A percentile compares a stretch with the other conserved stretches of the same genome.
phyloP scores from a whole-genome alignment of 345 rosid species.

The Eutrema japonicum region DNA sequence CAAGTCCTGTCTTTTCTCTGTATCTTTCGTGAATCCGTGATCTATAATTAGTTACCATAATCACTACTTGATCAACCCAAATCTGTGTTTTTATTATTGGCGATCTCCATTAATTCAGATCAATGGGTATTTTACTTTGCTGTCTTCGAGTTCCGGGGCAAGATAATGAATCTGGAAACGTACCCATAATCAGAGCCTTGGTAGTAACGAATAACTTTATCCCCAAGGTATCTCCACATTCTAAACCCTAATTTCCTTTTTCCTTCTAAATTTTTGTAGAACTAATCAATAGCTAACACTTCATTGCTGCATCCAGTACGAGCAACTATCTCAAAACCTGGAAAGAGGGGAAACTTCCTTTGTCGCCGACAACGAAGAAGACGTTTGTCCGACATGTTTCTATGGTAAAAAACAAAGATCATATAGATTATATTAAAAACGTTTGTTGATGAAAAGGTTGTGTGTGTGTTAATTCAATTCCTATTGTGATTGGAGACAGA shows the following conservation, averaged over 20 bases:
- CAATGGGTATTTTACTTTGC: constrained; percentile 35
- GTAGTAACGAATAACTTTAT: constrained; percentile 22
- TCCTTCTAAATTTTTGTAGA: neutral
- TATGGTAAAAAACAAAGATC: constrained; percentile 48
- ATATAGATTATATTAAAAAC: neutral
- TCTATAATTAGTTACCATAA: neutral
- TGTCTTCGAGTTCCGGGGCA: constrained; percentile 27
- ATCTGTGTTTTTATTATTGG: neutral
- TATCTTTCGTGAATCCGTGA: constrained; percentile 4
- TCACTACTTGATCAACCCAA: constrained; percentile 5
- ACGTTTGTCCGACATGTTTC: constrained; percentile 57
- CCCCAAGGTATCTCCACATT: constrained; percentile 29
- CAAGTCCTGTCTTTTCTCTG: neutral
- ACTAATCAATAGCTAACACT: constrained; percentile 10
- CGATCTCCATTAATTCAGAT: constrained; percentile 18
- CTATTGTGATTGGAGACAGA: constrained; percentile 36
- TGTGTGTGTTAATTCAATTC: constrained; percentile 20
- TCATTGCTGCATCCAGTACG: constrained; percentile 1
- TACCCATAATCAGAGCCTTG: constrained; percentile 7
- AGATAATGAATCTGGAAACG: constrained; percentile 8
- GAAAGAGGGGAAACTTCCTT: constrained; percentile 1
- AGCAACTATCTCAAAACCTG: constrained; percentile 20
- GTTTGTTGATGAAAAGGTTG: neutral
- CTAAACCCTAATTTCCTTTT: constrained; percentile 27
- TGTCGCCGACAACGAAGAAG: constrained; percentile 37